Evolutionary conservation across 805 yeast species (phyloP).

Genomic region (Schizosaccharomyces pombe): DNA sequence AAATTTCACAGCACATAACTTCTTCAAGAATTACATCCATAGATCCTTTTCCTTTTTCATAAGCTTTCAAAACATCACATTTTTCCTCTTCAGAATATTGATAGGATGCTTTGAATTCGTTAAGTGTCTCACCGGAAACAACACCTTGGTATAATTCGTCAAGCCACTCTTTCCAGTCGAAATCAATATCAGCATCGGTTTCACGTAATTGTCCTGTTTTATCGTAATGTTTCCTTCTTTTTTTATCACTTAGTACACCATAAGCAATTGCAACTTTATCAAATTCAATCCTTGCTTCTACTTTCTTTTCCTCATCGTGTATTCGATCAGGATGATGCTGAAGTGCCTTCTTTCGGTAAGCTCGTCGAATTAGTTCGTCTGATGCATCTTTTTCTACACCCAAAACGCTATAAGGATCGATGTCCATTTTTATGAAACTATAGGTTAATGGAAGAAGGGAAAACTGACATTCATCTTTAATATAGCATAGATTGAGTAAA

Average conservation of each 20-base stretch:
- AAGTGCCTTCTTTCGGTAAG: conserved; percentile 42
- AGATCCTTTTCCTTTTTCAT: conserved; percentile 40
- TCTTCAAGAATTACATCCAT: conserved; percentile 45
- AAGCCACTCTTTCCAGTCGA: conserved; percentile 18
- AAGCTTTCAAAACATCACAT: conserved; percentile 37
- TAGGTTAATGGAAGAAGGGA: too few relatives aligned
- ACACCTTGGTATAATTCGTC: conserved; percentile 15
- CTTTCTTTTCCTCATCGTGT: conserved; percentile 18
- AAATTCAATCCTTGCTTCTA: conserved; percentile 22
- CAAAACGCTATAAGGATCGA: conserved; percentile 39
- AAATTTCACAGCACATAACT: conserved; percentile 54
- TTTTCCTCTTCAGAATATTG: conserved; percentile 22
- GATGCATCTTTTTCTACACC: conserved; percentile 19
- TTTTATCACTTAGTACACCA: conserved; percentile 36
- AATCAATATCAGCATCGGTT: conserved; percentile 14
- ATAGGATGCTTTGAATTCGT: conserved; percentile 40
- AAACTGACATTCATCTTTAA: too few relatives aligned
- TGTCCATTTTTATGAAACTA: conserved; percentile 15
- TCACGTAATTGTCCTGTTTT: conserved; percentile 41
- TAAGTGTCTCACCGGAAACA: conserved; percentile 26
- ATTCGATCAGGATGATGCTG: conserved; percentile 51
- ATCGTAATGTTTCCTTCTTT: conserved; percentile 36
- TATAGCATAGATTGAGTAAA: too few relatives aligned
- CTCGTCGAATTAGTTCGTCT: conserved; percentile 36
- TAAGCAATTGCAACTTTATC: conserved; percentile 57